Percentiles rank a stretch among this genome's conserved stretches.
These are phyloP conservation scores for Suillus brevipes DNA, from an alignment of 768 basidiomycete genomes.

Conservation along the genomic window DNA sequence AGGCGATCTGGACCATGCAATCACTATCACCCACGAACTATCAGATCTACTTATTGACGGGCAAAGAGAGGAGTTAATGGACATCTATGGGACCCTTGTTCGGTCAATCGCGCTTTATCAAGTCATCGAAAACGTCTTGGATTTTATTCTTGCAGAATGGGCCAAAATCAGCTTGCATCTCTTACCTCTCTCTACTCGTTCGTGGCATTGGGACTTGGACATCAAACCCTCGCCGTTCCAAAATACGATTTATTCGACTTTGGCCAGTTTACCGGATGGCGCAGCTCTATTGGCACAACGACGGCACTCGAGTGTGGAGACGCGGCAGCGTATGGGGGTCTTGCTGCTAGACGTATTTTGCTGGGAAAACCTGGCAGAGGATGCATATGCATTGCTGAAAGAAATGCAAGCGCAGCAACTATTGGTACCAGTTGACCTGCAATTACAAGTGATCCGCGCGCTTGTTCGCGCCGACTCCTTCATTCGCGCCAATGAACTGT, in stretches of 20 bases:
- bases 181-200: not conserved
- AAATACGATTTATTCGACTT: conserved; percentile 24
- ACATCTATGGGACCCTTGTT: conserved; percentile 40
- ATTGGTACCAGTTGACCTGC: conserved; percentile 27
- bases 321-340: conserved; percentile 34
- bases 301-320: conserved; percentile 26
- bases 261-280: conserved; percentile 36
- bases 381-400: conserved; percentile 42
- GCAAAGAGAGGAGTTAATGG: conserved; percentile 23
- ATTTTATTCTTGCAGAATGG: conserved; percentile 44
- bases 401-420: conserved; percentile 41
- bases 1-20: conserved; percentile 38
- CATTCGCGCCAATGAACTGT: conserved; percentile 46
- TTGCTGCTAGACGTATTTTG: conserved; percentile 45
- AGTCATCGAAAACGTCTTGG: conserved; percentile 35
- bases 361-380: conserved; percentile 29
- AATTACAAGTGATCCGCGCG: conserved; percentile 40
- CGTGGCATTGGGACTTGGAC: too few relatives aligned
- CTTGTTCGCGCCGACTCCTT: conserved; percentile 43
- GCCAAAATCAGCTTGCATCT: conserved; percentile 20
- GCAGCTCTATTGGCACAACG: conserved; percentile 23
- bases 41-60: conserved; percentile 20
- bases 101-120: conserved; percentile 35
- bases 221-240: conserved; percentile 28
- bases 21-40: conserved; percentile 27